Base-by-base conservation (phyloP, 1,284 basidiomycete species). In the Inonotus hispidus region DNA sequence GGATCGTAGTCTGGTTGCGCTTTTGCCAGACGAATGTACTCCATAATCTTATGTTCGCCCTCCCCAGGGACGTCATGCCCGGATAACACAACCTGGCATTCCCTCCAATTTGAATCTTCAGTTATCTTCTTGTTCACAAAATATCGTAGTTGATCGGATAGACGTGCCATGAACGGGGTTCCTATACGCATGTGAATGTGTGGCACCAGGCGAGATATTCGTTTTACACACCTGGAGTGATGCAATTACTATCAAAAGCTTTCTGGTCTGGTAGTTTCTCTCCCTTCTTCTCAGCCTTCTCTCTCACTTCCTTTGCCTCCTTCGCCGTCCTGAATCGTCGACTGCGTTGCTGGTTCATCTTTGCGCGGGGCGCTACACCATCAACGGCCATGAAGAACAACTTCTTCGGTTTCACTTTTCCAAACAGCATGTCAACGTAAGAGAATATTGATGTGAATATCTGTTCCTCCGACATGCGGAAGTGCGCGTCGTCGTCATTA, bases 21-120 rank as follows among this genome's bases (percentile, higher is more conserved):
- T 69, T 96, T 93, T 61, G 88, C 87, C 64, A 94, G 78, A 56
- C 97, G 90, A 70, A 99, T 98, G 74, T 96, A 99, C 73, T 99
- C 97, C 91, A 99, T 98, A 69, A 99, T 96, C 81, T 99, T 99
- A 83, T 99, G 97, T 73, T 99, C 97, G 65, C 97, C 97, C 74
- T 99, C 97, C 66, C 97, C 97, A 0, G 96, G 96, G 3, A 97
- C 93, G 68, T 99, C 95, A 73, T 99, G 95, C n/a, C 96, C 97
- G 41, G 94, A 97, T 49, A 99, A 79, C 55, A 99, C 92, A 53
- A 99, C 95, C 69, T 94, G 82, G 50, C 99, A 87, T 61, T 89
- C 82, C 64, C 91, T 80, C 97, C 97, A 99, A 71, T 93, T 88
- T 11, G 95, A 85, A 71, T 98, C 95, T 71, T 98, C 95, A 0